phyloP scores from a whole-genome alignment of 2,329 filamentous ascomycete species.

The Aspergillus oerlinghausenensis region DNA sequence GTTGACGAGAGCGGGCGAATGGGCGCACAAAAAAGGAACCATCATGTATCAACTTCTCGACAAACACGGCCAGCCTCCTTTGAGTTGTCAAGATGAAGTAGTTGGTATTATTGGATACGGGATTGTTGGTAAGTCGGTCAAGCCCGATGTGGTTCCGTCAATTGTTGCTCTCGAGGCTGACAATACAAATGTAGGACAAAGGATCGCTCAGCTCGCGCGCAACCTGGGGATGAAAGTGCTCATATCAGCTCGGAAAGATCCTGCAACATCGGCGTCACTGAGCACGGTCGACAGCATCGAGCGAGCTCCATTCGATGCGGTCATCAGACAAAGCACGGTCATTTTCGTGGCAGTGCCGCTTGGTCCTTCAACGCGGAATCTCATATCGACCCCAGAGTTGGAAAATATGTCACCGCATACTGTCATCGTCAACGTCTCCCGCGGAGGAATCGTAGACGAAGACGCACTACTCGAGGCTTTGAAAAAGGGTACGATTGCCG shows the following conservation, averaged over 20 bases:
- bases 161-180: constrained; percentile 5
- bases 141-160: neutral
- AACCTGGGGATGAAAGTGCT: constrained; percentile 48
- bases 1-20: constrained; percentile 34
- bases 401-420: constrained; percentile 42
- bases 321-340: constrained; percentile 26
- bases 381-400: constrained; percentile 39
- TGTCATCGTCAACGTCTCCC: constrained; percentile 47
- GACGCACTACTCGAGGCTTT: constrained; percentile 44
- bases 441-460: constrained; percentile 51
- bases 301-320: constrained; percentile 24
- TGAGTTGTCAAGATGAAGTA: constrained; percentile 47
- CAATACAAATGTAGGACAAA: constrained; percentile 24
- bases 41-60: constrained; percentile 28
- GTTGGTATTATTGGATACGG: constrained; percentile 50
- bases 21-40: constrained; percentile 35
- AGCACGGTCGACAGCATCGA: constrained; percentile 6
- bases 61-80: constrained; percentile 31
- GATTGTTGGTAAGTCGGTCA: constrained; percentile 34
- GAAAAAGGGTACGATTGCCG: constrained; percentile 42
- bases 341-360: constrained; percentile 30
- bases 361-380: constrained; percentile 27
- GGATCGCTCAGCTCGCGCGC: constrained; percentile 42
- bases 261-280: constrained; percentile 8
- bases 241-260: constrained; percentile 45